Conservation (phyloP, 495 filamentous ascomycete species). For the Tuber umbilicatum region DNA sequence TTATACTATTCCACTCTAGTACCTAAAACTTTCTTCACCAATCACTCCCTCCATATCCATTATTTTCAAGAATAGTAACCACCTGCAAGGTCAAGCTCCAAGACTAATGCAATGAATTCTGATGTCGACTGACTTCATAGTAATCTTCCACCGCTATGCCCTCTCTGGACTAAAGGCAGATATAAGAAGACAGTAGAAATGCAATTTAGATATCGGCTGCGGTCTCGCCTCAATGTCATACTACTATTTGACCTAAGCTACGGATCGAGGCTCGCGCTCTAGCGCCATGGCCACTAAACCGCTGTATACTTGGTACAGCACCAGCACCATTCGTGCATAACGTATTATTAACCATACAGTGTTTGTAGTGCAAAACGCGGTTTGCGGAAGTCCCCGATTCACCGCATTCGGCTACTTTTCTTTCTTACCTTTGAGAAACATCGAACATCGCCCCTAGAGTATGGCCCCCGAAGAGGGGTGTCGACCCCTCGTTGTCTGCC, state of each 20-base stretch:
- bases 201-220: background rate
- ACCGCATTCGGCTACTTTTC: background rate
- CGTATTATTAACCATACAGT: background rate
- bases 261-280: background rate
- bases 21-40: too few relatives aligned
- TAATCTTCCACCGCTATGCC: background rate
- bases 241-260: background rate
- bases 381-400: background rate
- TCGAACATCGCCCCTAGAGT: too few relatives aligned
- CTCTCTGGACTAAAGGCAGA: background rate
- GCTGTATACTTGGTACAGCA: background rate
- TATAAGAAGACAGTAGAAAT: background rate
- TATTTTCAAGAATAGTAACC: too few relatives aligned
- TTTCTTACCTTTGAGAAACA: background rate
- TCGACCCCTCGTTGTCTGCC: too few relatives aligned
- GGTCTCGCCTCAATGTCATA: background rate
- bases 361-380: background rate
- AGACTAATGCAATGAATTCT: background rate
- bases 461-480: too few relatives aligned
- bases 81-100: background rate
- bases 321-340: background rate
- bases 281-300: background rate
- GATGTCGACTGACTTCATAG: background rate
- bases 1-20: too few relatives aligned
- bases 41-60: too few relatives aligned